These are phyloP conservation scores for Casuarina glauca DNA, from an alignment of 306 rosid genomes.

Conservation along the genomic window DNA sequence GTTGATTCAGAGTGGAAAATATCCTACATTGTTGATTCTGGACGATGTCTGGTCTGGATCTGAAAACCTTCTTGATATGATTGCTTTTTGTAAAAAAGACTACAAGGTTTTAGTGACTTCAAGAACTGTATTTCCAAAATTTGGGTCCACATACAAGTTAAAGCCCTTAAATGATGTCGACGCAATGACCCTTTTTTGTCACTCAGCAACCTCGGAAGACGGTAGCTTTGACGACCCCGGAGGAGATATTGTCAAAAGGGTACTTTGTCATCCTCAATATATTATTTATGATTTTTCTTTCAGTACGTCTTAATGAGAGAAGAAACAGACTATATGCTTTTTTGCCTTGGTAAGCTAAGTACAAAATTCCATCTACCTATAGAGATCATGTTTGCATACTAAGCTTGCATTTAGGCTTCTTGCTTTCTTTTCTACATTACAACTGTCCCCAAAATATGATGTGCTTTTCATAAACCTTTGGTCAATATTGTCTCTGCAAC, in stretches of 20 bases:
- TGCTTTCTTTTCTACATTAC: too few relatives aligned
- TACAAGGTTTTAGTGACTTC: conserved; percentile 71
- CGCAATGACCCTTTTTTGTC: conserved; percentile 45
- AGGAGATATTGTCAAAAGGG: conserved; percentile 38
- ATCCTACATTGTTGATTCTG: conserved; percentile 43
- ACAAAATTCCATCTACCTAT: too few relatives aligned
- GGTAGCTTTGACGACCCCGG: conserved; percentile 20
- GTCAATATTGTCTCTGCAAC: not conserved
- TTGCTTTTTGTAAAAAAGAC: conserved; percentile 32
- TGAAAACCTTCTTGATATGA: conserved; percentile 45
- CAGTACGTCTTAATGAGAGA: not conserved
- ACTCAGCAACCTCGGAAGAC: conserved; percentile 36
- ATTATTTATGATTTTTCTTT: too few relatives aligned
- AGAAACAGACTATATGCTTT: too few relatives aligned
- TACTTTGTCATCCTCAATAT: conserved; percentile 9
- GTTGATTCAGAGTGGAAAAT: conserved; percentile 16
- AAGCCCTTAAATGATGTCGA: conserved; percentile 37
- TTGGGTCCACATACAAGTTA: conserved; percentile 28
- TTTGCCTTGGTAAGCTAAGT: too few relatives aligned
- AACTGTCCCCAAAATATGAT: not conserved
- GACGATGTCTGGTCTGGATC: conserved; percentile 72
- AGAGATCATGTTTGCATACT: too few relatives aligned
- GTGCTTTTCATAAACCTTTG: not conserved
- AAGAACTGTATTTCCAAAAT: conserved; percentile 35
- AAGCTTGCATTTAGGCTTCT: not conserved